Percentiles rank a stretch among this genome's conserved stretches.
phyloP scores from a whole-genome alignment of 768 basidiomycete species.

The Leucocoprinus sp. region DNA sequence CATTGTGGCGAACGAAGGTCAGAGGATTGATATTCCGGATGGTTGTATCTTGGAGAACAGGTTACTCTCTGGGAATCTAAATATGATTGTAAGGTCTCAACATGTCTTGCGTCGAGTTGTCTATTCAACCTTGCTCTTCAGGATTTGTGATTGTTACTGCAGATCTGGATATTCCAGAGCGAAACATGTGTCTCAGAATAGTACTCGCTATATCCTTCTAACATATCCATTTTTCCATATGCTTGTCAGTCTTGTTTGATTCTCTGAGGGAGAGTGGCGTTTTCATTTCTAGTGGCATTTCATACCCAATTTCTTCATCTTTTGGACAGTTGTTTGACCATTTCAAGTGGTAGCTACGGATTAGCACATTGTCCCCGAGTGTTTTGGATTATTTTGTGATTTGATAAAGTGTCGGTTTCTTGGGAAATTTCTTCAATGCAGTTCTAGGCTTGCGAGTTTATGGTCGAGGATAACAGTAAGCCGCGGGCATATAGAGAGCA shows the following conservation, averaged over 20 bases:
- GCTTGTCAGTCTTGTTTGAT: neutral
- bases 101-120: neutral
- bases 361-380: neutral
- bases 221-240: neutral
- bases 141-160: slow-evolving; percentile 22
- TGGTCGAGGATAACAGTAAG: too few relatives aligned
- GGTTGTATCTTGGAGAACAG: slow-evolving; percentile 74
- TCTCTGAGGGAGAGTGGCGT: neutral
- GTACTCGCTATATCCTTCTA: slow-evolving; percentile 1
- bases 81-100: slow-evolving; percentile 53
- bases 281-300: neutral
- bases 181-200: slow-evolving; percentile 4
- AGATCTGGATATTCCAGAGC: neutral
- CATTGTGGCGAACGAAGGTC: slow-evolving; percentile 76
- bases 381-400: slow-evolving; percentile 1
- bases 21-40: slow-evolving; percentile 77
- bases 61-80: slow-evolving; percentile 77
- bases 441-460: too few relatives aligned
- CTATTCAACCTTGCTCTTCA: slow-evolving; percentile 6
- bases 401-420: neutral
- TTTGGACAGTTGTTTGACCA: slow-evolving; percentile 1
- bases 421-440: too few relatives aligned
- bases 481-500: too few relatives aligned
- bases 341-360: neutral
- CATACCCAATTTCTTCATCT: slow-evolving; percentile 2